Base-by-base conservation (phyloP, 805 yeast genomes). In the Teunomyces tritomae region DNA sequence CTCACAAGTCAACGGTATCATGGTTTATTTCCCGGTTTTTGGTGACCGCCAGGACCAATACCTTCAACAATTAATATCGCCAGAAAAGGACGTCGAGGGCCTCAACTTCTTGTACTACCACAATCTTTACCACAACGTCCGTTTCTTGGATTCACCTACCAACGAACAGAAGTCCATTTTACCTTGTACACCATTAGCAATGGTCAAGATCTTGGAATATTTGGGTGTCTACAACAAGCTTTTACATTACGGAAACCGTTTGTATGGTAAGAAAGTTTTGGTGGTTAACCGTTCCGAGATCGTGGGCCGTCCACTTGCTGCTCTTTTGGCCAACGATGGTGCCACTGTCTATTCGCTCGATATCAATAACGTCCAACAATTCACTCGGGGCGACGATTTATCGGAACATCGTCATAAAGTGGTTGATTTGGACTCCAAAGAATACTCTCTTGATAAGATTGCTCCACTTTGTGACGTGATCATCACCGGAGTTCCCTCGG, bases 11-110 rank as follows among this genome's bases (percentile, higher is more conserved):
- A 84, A 90, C 62, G 99, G 98, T 20, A 94, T 94, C 55, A 90
- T 94, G 87, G 92, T 94, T 11, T 94, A 94, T 66, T 94, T 92
- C 79, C 99, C 99, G 0, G 98, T 94, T 2, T 94, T 89, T 68
- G 97, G 96, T 3, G 88, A 89, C 62, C 81, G 88, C 49, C 98
- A 94, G 69, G 99, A 94, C 67, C 96, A 88, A 68, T 94, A 94
- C 65, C 69, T 94, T 49, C 98, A 94, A 70, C 98, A 94, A 69
- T 87, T 90, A 51, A 91, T 94, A 14, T 74, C 90, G n/a, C 74
- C 84, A 34, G 92, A 89, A 51, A 94, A 94, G 65, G 99, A 94
- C 60, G 98, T 94, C 20, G 99, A 94, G 68, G 99, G 99, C 2
- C 74, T 94, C 58, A 89, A 91, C 63, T 94, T 89, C 71, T 71